Percentiles rank a stretch among this genome's conserved stretches.
These are phyloP conservation scores for Apostasia ramifera DNA, from an alignment of 106 monocot species.

Conservation along the genomic window DNA sequence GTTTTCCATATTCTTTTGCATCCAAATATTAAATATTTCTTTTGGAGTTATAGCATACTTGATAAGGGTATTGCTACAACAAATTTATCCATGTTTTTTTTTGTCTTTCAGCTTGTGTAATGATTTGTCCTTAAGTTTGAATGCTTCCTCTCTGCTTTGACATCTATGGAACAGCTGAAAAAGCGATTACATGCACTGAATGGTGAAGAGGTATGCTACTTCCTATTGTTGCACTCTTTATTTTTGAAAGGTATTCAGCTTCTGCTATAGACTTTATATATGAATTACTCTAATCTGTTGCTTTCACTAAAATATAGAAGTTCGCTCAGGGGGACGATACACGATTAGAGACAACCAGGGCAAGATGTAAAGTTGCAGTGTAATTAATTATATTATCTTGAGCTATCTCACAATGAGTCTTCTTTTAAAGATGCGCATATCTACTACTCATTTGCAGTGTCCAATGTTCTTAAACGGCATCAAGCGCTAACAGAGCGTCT, in stretches of 20 bases:
- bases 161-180: slow-evolving; percentile 31
- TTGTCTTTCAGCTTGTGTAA: too few relatives aligned
- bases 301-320: slow-evolving; percentile 24
- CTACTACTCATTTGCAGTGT: slow-evolving; percentile 43
- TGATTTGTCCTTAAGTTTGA: too few relatives aligned
- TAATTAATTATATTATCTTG: neutral
- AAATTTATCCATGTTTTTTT: too few relatives aligned
- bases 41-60: too few relatives aligned
- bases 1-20: too few relatives aligned
- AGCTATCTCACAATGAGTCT: neutral
- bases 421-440: neutral
- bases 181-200: slow-evolving; percentile 25
- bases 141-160: too few relatives aligned
- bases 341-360: slow-evolving; percentile 62
- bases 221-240: neutral
- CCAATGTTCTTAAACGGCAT: slow-evolving; percentile 74
- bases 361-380: slow-evolving; percentile 41
- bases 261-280: neutral
- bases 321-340: slow-evolving; percentile 52
- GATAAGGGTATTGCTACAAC: too few relatives aligned
- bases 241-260: neutral
- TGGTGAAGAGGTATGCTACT: slow-evolving; percentile 46
- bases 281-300: neutral
- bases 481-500: slow-evolving; percentile 70
- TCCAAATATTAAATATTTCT: too few relatives aligned